Evolutionary conservation across 2,329 filamentous ascomycete genomes (phyloP), one percentile per base, ranked within the genome.

Genomic region (Gnomoniopsis sp.): DNA sequence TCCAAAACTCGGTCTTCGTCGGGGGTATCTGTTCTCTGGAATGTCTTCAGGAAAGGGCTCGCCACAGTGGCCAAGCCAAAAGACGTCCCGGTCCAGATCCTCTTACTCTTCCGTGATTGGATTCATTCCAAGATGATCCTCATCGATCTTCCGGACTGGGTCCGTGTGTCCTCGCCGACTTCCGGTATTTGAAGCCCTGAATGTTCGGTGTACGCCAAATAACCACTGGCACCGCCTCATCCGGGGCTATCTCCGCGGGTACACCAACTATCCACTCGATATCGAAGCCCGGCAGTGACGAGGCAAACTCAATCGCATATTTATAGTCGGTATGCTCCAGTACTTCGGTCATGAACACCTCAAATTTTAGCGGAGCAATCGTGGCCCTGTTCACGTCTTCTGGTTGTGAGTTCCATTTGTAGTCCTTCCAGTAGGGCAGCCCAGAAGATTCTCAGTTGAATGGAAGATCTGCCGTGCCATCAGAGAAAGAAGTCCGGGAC

Each of bases 41-140:
- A 62, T 53, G 3, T 59, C 49, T 46, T 62, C 60, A 1, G 71
- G 70, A 54, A 75, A 71, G 12, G 67, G 65, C 47, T 70, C 71
- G 38, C 75, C 75, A 64, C 79, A 82, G 59, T 78, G 77, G 26
- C 80, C 80, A 2, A 83, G 69, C 79, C 79, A 82, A 23, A 82
- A 71, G 36, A 83, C 66, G 63, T 80, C 77, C 77, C 77, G 79
- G 64, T 79, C 77, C n/a, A 72, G 72, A 57, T 80, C 77, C 61
- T 80, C 77, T 67, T 80, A 77, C 61, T 80, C 77, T 67, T 80
- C 78, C 47, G 79, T 66, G 47, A 79, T 76, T 2, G 79, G 65
- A 1, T 76, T 76, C 0, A 73, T 72, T 2, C 65, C 62, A 10
- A 77, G 66, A 14, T 70, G 68, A 19, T 74, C 68, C 11, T 71